Percentiles rank a stretch among this genome's conserved stretches.
phyloP scores from a whole-genome alignment of 768 basidiomycete species.

The Agaricus bisporus region DNA sequence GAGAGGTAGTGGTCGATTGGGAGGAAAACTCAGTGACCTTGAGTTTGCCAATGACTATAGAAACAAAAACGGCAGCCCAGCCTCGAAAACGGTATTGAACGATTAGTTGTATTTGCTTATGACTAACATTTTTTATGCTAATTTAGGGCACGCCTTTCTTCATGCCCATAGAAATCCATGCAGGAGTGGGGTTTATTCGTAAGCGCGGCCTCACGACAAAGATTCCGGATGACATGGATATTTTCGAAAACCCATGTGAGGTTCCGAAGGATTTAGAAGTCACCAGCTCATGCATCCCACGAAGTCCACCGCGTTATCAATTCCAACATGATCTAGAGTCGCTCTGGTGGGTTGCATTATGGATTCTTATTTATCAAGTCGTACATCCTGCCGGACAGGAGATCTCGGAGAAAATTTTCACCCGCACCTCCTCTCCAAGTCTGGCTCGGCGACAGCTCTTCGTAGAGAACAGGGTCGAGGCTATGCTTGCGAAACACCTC shows the following conservation, averaged over 20 bases:
- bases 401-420: neutral
- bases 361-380: neutral
- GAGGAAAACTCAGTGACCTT: conserved; percentile 8
- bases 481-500: too few relatives aligned
- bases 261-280: too few relatives aligned
- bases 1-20: neutral
- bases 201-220: too few relatives aligned
- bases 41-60: conserved; percentile 9
- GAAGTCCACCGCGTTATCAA: neutral
- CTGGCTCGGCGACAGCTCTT: too few relatives aligned
- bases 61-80: neutral
- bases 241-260: too few relatives aligned
- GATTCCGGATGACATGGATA: too few relatives aligned
- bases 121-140: neutral
- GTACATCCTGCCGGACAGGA: neutral
- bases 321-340: conserved; percentile 9
- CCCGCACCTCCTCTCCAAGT: neutral
- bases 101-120: too few relatives aligned
- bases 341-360: conserved; percentile 5
- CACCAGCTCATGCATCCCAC: too few relatives aligned
- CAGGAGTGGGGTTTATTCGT: neutral
- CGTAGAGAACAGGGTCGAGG: too few relatives aligned
- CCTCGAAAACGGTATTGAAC: neutral
- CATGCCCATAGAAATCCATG: conserved; percentile 9
- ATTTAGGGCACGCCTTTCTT: conserved; percentile 11